phyloP scores from a whole-genome alignment of 2,329 filamentous ascomycete species.

The Trichoderma koningii region DNA sequence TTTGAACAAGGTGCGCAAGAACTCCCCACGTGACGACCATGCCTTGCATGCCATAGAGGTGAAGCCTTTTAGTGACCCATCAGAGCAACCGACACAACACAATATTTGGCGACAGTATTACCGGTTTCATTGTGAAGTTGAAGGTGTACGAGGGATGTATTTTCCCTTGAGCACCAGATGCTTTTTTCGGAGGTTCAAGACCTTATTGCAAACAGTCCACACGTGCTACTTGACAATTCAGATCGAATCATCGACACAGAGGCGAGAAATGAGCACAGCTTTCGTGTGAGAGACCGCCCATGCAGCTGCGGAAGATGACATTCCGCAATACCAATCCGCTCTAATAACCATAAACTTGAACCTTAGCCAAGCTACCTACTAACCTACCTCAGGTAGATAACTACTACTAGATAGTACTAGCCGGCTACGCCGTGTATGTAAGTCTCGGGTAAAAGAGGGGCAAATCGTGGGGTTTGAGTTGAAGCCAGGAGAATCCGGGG shows the following conservation, averaged over 20 bases:
- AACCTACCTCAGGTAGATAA: too few relatives aligned
- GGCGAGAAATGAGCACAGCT: too few relatives aligned
- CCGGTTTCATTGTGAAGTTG: too few relatives aligned
- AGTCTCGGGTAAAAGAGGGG: constrained; percentile 18
- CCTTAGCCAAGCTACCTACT: neutral
- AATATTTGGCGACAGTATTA: too few relatives aligned
- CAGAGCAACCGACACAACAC: neutral
- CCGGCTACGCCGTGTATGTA: too few relatives aligned
- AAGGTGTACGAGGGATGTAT: too few relatives aligned
- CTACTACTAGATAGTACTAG: too few relatives aligned
- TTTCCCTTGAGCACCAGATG: too few relatives aligned
- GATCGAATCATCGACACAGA: neutral
- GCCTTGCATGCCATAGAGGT: neutral
- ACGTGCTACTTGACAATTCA: too few relatives aligned
- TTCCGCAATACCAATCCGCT: neutral
- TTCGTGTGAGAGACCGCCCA: neutral
- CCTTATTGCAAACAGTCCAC: too few relatives aligned
- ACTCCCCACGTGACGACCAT: neutral
- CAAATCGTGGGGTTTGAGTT: constrained; percentile 9
- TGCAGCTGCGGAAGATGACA: neutral
- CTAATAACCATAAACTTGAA: neutral
- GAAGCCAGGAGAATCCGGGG: neutral
- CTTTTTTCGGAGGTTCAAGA: too few relatives aligned
- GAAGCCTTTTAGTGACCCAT: neutral
- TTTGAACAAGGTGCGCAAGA: neutral